These are phyloP conservation scores for Yamadazyma olivae DNA, from an alignment of 805 yeast species.

Conservation along the genomic window DNA sequence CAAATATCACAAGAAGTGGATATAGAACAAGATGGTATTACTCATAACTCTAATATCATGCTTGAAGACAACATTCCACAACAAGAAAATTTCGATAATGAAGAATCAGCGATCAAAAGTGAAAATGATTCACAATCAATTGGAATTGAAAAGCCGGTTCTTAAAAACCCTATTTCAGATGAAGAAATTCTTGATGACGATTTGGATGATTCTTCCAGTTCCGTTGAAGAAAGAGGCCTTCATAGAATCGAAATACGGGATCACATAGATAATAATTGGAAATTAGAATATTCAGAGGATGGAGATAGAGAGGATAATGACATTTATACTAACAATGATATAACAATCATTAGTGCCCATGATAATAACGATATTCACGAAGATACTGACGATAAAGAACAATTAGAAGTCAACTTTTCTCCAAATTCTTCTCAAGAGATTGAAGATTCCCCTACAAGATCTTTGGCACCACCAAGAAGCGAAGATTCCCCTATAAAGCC, in stretches of 20 bases:
- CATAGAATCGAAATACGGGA: constrained; percentile 17
- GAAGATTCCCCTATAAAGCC: constrained; percentile 15
- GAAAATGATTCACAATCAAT: not conserved
- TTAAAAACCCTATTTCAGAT: constrained; percentile 2
- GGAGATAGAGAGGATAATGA: constrained; percentile 39
- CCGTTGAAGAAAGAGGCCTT: not conserved
- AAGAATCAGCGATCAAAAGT: not conserved
- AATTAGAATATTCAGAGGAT: constrained; percentile 35
- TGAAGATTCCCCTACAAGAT: constrained; percentile 6
- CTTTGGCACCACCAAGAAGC: constrained; percentile 11
- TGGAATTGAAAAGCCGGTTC: constrained; percentile 5
- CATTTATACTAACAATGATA: constrained; percentile 21
- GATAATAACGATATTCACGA: too few relatives aligned
- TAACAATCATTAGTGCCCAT: constrained; percentile 7
- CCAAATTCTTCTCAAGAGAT: constrained; percentile 12
- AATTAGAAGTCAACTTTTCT: constrained; percentile 13
- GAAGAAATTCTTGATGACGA: constrained; percentile 1
- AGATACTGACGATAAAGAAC: constrained; percentile 1
- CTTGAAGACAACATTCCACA: too few relatives aligned
- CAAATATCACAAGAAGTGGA: not conserved
- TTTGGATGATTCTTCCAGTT: not conserved
- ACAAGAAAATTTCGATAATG: not conserved
- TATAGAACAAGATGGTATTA: not conserved
- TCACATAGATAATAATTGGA: constrained; percentile 36
- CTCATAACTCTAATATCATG: not conserved